Evolutionary conservation across 345 rosid genomes (phyloP), one percentile per base, ranked within the genome.

Genomic region (Dovyalis caffra): DNA sequence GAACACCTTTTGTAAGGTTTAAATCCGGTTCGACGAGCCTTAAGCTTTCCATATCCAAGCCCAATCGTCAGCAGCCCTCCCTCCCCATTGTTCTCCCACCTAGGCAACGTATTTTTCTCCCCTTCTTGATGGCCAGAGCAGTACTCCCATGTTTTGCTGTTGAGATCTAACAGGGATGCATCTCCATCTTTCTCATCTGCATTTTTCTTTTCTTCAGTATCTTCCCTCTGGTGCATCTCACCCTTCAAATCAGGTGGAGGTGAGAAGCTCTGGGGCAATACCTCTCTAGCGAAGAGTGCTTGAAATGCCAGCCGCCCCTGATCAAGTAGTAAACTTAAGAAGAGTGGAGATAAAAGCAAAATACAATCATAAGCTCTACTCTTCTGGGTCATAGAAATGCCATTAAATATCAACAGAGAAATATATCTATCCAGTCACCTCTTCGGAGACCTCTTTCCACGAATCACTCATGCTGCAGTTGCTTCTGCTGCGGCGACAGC

Each of bases 1-100:
- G 93, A 88, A 78, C 95, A 94, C 81, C 97, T 87, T 83, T 92
- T 92, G 87, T 94, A 94, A 34, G 98, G 98, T 77, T 90, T 94
- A 76, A 94, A 94, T 75, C 98, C 97, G 47, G 97, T 91, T 67
- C 88, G 85, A 63, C 81, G 86, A 58, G 86, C 79, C 84, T 81
- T 91, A 18, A 86, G 81, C 78, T 81, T 90, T 74, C 83, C 89
- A 28, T 76, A 66, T 79, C 88, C 90, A 40, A 89, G 86, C 53
- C 92, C 92, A 5, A 88, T 77, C 20, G 88, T 83, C n/a, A 82
- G 84, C 45, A 88, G 81, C 58, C 89, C 87, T 49, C 73, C 78
- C 68, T 80, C 86, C 67, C 67, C 78, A 70, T 70, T 79, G 74
- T 74, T 77, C 67, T 83, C 80, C 20, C 47, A 70, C 37, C 56